These are phyloP conservation scores for Adiantum capillusveneris DNA, from an alignment of 75 land plant species.

Conservation along the genomic window DNA sequence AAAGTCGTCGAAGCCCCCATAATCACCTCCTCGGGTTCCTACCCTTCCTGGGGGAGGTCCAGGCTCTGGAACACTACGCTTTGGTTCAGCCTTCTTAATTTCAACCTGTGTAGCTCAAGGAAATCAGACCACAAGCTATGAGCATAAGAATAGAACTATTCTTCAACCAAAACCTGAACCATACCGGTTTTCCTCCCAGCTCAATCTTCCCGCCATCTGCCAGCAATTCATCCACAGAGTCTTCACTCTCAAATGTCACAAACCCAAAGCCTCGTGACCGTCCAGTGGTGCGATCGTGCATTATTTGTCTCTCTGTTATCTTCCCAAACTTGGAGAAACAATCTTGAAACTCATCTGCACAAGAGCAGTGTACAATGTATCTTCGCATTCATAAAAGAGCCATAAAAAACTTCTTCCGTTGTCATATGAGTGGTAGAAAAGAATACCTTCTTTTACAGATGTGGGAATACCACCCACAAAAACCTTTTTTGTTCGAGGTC, in stretches of 20 bases:
- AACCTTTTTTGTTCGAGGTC: constrained; percentile 52
- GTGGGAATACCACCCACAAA: constrained; percentile 66
- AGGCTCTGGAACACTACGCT: constrained; percentile 64
- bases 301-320: constrained; percentile 34
- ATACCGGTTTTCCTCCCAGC: constrained; percentile 33
- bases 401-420: too few species aligned
- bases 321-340: constrained; percentile 32
- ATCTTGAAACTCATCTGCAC: constrained; percentile 27
- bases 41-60: constrained; percentile 35
- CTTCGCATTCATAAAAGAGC: too few species aligned
- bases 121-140: neutral
- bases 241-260: constrained; percentile 36
- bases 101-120: constrained; percentile 57
- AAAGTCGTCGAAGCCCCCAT: constrained; percentile 52
- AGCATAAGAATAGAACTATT: neutral
- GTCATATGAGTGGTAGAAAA: constrained; percentile 6
- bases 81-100: constrained; percentile 98
- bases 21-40: constrained; percentile 28
- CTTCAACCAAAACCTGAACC: neutral
- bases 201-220: constrained; percentile 29
- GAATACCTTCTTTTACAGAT: constrained; percentile 43
- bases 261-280: constrained; percentile 43
- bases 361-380: too few species aligned
- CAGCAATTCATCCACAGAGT: constrained; percentile 28
- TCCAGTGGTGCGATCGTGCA: constrained; percentile 39